Evolutionary conservation across 1,139 yeast genomes (phyloP).

Genomic region (Magnusiomyces tetraspermus): DNA sequence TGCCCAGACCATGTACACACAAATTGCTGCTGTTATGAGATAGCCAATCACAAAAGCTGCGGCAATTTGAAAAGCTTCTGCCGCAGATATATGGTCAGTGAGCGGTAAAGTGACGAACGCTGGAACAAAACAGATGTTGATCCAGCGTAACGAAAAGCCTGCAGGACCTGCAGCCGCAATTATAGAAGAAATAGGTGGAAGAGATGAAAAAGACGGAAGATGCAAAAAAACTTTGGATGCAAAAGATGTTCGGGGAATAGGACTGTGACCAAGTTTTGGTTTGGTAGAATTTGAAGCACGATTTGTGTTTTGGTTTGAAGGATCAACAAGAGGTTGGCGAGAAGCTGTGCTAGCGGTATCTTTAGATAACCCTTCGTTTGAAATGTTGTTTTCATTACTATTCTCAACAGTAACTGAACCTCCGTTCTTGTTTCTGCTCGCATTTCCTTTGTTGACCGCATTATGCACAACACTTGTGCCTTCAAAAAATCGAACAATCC

Average conservation of each 20-base stretch:
- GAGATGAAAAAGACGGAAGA: background rate
- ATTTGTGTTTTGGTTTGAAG: background rate
- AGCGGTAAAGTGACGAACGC: constrained; percentile 65
- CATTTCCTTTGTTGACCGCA: background rate
- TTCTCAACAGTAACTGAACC: background rate
- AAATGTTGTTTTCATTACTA: background rate
- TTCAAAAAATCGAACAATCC: constrained; percentile 41
- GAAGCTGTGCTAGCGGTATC: too few species aligned
- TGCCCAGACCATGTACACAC: constrained; percentile 40
- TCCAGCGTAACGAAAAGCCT: constrained; percentile 67
- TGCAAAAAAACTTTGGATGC: background rate
- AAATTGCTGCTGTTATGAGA: constrained; percentile 40
- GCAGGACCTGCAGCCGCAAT: background rate
- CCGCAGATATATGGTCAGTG: constrained; percentile 51
- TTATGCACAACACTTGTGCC: constrained; percentile 26
- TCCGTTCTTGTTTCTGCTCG: background rate
- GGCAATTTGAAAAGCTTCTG: constrained; percentile 64
- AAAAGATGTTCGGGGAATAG: too few species aligned
- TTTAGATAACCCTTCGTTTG: background rate
- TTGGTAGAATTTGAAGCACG: background rate
- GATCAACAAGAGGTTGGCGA: too few species aligned
- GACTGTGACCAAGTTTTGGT: too few species aligned
- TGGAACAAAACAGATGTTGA: constrained; percentile 69
- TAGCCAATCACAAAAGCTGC: constrained; percentile 65
- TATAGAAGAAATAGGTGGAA: background rate